Evolutionary conservation across 768 basidiomycete species (phyloP).

Genomic region (Antrodiella citrinella): DNA sequence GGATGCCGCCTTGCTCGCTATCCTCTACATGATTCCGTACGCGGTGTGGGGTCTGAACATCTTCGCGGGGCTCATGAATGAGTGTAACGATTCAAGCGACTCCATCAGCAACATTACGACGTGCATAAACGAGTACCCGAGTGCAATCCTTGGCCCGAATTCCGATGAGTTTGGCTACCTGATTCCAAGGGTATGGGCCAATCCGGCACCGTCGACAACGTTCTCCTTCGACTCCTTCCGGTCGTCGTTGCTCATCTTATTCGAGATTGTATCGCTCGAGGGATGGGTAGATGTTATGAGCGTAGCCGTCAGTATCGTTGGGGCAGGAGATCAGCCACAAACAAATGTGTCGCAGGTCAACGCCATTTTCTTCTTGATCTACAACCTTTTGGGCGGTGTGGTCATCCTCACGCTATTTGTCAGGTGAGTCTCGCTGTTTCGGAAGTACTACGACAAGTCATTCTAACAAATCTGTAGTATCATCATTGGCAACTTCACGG

Average conservation of each 20-base stretch:
- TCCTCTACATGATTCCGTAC: slow-evolving; percentile 88
- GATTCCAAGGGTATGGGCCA: slow-evolving; percentile 83
- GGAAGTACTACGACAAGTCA: too few species aligned
- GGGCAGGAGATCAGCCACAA: slow-evolving; percentile 58
- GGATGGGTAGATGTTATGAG: slow-evolving; percentile 96
- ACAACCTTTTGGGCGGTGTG: slow-evolving; percentile 85
- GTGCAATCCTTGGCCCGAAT: slow-evolving; percentile 44
- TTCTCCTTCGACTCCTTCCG: slow-evolving; percentile 90
- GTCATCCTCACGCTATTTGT: slow-evolving; percentile 88
- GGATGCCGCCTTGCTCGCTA: slow-evolving; percentile 83
- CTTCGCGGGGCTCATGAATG: slow-evolving; percentile 77
- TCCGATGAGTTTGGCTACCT: slow-evolving; percentile 50
- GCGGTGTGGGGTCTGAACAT: slow-evolving; percentile 93
- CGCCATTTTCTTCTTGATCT: slow-evolving; percentile 85
- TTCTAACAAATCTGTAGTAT: slow-evolving; percentile 72
- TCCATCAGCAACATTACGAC: slow-evolving; percentile 43
- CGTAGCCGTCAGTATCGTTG: slow-evolving; percentile 71
- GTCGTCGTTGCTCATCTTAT: slow-evolving; percentile 79
- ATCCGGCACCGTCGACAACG: slow-evolving; percentile 72
- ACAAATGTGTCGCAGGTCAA: slow-evolving; percentile 71
- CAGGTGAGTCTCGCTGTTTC: slow-evolving; percentile 64
- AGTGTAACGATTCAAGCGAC: slow-evolving; percentile 61
- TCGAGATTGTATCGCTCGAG: slow-evolving; percentile 93
- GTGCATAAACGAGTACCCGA: slow-evolving; percentile 71
- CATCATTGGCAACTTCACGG: slow-evolving; percentile 90